Evolutionary conservation across 306 rosid species (phyloP), one percentile per base, ranked within the genome.

Genomic region (Purshia tridentata): DNA sequence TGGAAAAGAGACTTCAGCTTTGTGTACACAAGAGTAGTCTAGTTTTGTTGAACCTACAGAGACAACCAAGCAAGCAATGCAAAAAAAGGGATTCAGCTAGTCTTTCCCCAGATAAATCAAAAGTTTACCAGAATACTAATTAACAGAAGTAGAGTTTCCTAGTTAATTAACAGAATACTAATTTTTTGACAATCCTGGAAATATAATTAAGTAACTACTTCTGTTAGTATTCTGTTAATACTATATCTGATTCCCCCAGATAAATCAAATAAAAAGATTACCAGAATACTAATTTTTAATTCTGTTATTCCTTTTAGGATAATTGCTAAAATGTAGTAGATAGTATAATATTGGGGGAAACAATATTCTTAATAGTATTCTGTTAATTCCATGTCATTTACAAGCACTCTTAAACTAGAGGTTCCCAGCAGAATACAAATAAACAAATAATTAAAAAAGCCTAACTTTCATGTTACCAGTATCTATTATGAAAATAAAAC

Each of bases 11-110:
- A 42, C 53, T 19, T 54, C 65, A 70, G 53, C 65, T 70, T 52
- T 69, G 51, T 53, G 63, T 53, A 69, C 35, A 61, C 23, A 47
- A 53, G 19, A 56, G 62, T 69, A 69, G 53, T 37, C 47, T 50
- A 51, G 14, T 47, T 65, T 48, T 23, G 48, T 68, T 37, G 72
- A 67, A 37, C 72, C 61, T 68, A 51, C 37, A 68, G 16, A 50
- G 60, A 37, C 35, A 59, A 59, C 35, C 35, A 4, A 68, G 61
- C 47, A 51, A 50, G 51, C 60, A 35, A 48, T 4, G 4, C 42
- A 9, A 58, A 58, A 59, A 29, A n/a, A 4, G 72, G 58, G 16
- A 60, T 51, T 18, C 3, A 69, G 9, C 37, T 50, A 6, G n/a
- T 37, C 5, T n/a, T n/a, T 68, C 13, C 35, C 11, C 22, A 2